phyloP scores from a whole-genome alignment of 805 yeast species.

The Pichia cephalocereana region DNA sequence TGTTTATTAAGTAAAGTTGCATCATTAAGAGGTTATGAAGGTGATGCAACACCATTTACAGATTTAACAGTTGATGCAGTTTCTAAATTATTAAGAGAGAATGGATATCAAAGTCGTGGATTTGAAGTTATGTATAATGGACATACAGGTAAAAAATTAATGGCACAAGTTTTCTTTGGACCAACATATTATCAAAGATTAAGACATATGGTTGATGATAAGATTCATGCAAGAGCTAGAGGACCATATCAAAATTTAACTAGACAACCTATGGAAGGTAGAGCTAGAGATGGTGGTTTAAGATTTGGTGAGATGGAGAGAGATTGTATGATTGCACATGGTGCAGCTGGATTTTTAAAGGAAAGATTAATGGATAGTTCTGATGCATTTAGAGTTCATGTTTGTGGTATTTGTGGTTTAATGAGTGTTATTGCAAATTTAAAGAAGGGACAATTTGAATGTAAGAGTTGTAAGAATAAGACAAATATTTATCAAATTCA shows the following conservation, averaged over 20 bases:
- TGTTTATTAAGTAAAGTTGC: constrained; percentile 94
- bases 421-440: constrained; percentile 97
- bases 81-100: constrained; percentile 83
- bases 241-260: constrained; percentile 98
- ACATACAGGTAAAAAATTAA: constrained; percentile 94
- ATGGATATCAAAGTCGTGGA: constrained; percentile 97
- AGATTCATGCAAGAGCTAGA: constrained; percentile 98
- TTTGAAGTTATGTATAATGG: constrained; percentile 98
- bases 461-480: constrained; percentile 97
- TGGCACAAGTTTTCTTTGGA: constrained; percentile 99
- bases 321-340: constrained; percentile 99
- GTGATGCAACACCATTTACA: constrained; percentile 99
- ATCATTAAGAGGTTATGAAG: constrained; percentile 89
- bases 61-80: constrained; percentile 98
- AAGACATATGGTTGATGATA: constrained; percentile 99
- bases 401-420: constrained; percentile 97
- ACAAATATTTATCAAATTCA: constrained; percentile 96
- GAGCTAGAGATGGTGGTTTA: constrained; percentile 98
- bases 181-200: constrained; percentile 98
- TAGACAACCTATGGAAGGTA: constrained; percentile 98
- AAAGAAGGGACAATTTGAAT: constrained; percentile 96
- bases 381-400: constrained; percentile 96
- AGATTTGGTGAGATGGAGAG: constrained; percentile 99
- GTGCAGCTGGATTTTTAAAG: constrained; percentile 96
- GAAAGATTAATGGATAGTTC: constrained; percentile 99